Percentiles rank a stretch among this genome's conserved stretches.
Evolutionary conservation across 192 early-diverging fungal species (phyloP).

Genomic region (Chytriomyces hyalinus): DNA sequence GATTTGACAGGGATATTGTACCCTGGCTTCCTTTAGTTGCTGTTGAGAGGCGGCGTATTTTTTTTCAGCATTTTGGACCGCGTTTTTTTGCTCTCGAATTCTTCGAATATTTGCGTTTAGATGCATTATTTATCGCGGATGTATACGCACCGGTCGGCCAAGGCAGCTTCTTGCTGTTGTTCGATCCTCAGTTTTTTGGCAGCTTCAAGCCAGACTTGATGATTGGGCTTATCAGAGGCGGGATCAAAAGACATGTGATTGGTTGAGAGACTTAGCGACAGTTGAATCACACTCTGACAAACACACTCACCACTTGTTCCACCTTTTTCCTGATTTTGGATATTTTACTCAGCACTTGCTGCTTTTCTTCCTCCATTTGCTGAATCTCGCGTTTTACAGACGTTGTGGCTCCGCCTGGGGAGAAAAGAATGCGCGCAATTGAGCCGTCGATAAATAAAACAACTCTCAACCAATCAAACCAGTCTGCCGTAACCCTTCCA

Average conservation of each 20-base stretch:
- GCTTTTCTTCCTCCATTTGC: slow-evolving; percentile 70
- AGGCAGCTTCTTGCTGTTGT: slow-evolving; percentile 51
- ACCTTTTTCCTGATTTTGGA: slow-evolving; percentile 57
- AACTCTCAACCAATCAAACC: slow-evolving; percentile 20
- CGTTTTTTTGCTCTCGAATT: slow-evolving; percentile 55
- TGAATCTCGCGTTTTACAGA: slow-evolving; percentile 63
- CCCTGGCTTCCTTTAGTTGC: slow-evolving; percentile 56
- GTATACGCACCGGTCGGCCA: slow-evolving; percentile 45
- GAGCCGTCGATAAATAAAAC: not conserved
- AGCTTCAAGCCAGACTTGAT: slow-evolving; percentile 64
- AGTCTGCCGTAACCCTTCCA: slow-evolving; percentile 50
- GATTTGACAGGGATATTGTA: slow-evolving; percentile 21
- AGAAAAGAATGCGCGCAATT: not conserved
- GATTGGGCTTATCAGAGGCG: not conserved
- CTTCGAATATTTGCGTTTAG: slow-evolving; percentile 10
- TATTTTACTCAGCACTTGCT: slow-evolving; percentile 62
- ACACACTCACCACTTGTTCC: slow-evolving; percentile 55
- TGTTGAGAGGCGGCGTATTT: slow-evolving; percentile 44
- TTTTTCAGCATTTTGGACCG: slow-evolving; percentile 48
- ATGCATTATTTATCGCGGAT: not conserved
- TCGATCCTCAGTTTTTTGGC: slow-evolving; percentile 60
- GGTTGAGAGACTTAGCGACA: slow-evolving; percentile 5
- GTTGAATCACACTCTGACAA: no score
- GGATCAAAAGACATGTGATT: not conserved
- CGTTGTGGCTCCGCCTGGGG: slow-evolving; percentile 40